Conservation (phyloP, 345 rosid species). For the Abelmoschus esculentus region DNA sequence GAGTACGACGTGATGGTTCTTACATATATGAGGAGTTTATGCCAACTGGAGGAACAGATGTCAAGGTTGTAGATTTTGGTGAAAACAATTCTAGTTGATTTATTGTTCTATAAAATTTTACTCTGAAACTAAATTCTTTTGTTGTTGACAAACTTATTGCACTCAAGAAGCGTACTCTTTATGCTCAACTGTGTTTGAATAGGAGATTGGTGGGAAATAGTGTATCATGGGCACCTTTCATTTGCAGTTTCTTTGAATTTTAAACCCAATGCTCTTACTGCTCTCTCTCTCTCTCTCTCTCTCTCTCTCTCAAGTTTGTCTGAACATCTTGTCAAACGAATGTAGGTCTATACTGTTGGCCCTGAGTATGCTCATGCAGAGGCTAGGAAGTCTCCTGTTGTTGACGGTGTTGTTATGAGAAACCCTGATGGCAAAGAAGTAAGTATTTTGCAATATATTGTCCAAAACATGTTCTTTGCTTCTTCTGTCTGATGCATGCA, state of each 20-base stretch:
- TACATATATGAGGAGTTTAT: constrained; percentile 97
- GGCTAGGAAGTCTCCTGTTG: constrained; percentile 99
- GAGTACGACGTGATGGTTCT: constrained; percentile 97
- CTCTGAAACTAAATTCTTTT: neutral
- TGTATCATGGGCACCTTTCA: neutral
- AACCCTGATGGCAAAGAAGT: constrained; percentile 98
- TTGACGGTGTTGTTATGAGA: constrained; percentile 99
- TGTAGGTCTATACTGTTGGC: constrained; percentile 94
- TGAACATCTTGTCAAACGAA: constrained; percentile 22
- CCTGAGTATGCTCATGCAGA: constrained; percentile 99
- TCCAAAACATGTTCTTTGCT: neutral
- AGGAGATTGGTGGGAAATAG: neutral
- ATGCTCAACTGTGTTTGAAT: neutral
- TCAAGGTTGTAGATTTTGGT: constrained; percentile 54
- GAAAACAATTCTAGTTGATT: neutral
- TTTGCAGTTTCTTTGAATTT: neutral
- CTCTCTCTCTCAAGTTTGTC: constrained; percentile 5
- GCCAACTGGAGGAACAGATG: constrained; percentile 99
- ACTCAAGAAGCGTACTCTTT: neutral
- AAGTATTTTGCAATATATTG: constrained; percentile 22
- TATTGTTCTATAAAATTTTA: neutral
- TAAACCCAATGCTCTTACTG: neutral
- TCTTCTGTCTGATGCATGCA: constrained; percentile 10
- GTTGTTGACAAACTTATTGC: constrained; percentile 1
- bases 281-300: neutral